A percentile compares a stretch with the other conserved stretches of the same genome.
Evolutionary conservation across 208 protist species (phyloP).

Genomic region (Lotmaria passim): DNA sequence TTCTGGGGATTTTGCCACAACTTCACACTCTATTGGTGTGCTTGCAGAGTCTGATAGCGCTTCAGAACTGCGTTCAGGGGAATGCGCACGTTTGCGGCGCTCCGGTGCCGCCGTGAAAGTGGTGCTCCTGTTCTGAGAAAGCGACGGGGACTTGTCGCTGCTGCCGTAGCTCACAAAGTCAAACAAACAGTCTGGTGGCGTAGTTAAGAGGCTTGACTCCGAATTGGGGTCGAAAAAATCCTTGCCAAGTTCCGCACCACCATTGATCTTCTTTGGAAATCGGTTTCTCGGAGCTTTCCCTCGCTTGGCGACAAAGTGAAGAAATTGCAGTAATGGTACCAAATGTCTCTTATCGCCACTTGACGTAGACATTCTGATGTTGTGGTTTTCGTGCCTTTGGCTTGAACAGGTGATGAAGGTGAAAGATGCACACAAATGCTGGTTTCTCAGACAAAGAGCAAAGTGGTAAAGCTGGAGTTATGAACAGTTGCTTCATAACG

Average conservation of each 20-base stretch:
- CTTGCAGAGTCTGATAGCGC: neutral
- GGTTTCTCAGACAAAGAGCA: no score
- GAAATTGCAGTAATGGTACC: conserved; percentile 52
- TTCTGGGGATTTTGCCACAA: conserved; percentile 5
- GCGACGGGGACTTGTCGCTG: neutral
- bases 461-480: no score
- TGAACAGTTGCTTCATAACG: no score
- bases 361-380: neutral
- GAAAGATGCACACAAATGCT: no score
- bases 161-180: conserved; percentile 4
- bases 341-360: conserved; percentile 36
- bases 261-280: conserved; percentile 39
- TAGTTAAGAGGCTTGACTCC: neutral
- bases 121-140: neutral
- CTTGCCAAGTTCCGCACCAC: neutral
- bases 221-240: neutral
- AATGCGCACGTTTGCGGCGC: conserved; percentile 25
- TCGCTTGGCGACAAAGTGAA: conserved; percentile 32
- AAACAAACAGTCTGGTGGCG: neutral
- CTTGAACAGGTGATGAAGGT: no score
- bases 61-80: neutral
- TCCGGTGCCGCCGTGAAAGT: neutral
- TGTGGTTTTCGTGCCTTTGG: no score
- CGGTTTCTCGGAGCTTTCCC: neutral
- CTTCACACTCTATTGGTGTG: conserved; percentile 25